Percentiles rank a stretch among this genome's conserved stretches.
phyloP scores from a whole-genome alignment of 2,329 filamentous ascomycete genomes.

The Sarocladium brachiariae region DNA sequence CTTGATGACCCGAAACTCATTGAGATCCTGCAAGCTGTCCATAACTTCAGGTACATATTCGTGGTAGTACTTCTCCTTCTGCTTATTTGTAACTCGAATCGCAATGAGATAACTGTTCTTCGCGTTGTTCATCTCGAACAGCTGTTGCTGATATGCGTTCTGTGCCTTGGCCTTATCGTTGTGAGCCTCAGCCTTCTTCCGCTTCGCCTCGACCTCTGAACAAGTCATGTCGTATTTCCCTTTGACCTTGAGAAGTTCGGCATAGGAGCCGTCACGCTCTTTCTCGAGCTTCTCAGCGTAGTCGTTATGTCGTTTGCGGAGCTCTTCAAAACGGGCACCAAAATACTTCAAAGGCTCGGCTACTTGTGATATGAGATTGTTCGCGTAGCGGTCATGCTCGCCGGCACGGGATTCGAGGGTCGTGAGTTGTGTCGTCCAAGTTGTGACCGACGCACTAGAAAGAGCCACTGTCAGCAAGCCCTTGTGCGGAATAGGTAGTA shows the following conservation, averaged over 20 bases:
- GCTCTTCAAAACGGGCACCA: conserved; percentile 72
- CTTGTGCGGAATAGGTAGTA: no score
- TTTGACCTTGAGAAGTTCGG: conserved; percentile 77
- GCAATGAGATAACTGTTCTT: conserved; percentile 98
- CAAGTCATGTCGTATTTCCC: conserved; percentile 87
- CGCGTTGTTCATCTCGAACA: conserved; percentile 91
- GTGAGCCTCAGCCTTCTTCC: conserved; percentile 92
- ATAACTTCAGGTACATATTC: conserved; percentile 92
- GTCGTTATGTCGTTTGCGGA: conserved; percentile 85
- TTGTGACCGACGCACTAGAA: conserved; percentile 80
- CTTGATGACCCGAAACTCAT: conserved; percentile 77
- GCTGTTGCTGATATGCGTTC: conserved; percentile 83
- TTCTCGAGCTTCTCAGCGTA: conserved; percentile 84
- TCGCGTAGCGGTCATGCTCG: conserved; percentile 82
- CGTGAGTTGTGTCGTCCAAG: conserved; percentile 89
- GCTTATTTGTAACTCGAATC: conserved; percentile 95
- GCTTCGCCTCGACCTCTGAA: conserved; percentile 87
- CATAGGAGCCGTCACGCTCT: conserved; percentile 78
- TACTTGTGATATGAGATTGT: conserved; percentile 70
- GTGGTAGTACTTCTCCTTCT: conserved; percentile 96
- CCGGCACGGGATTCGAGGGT: conserved; percentile 81
- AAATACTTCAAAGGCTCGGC: conserved; percentile 80
- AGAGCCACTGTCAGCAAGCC: no score
- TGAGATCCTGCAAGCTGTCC: conserved; percentile 88
- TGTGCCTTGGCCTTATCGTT: conserved; percentile 93